phyloP scores from a whole-genome alignment of 169 alveolate species.

The Hepatocystis sp. region DNA sequence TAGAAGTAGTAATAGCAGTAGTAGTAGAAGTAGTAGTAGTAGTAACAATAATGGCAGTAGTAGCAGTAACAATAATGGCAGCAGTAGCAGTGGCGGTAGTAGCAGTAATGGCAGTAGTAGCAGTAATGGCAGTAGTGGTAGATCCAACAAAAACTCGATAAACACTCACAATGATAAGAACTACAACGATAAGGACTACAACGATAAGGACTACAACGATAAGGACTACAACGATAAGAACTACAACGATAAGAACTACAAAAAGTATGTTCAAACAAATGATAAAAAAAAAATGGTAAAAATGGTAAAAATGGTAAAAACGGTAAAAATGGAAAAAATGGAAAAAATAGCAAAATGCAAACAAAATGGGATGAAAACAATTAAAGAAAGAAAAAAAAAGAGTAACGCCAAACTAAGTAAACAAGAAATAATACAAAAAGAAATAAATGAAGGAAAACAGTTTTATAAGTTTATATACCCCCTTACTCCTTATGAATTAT shows the following conservation, averaged over 20 bases:
- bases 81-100: neutral
- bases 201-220: neutral
- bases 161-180: neutral
- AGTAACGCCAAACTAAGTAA: neutral
- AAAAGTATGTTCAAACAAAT: too few species aligned
- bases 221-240: neutral
- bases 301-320: too few species aligned
- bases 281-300: too few species aligned
- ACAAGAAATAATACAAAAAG: slow-evolving; percentile 4
- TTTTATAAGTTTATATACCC: slow-evolving; percentile 25
- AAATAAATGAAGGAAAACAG: slow-evolving; percentile 24
- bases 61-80: neutral
- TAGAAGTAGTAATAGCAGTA: too few species aligned
- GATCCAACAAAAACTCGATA: neutral
- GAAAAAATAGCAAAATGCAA: too few species aligned
- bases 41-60: neutral
- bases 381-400: neutral
- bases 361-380: too few species aligned
- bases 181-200: neutral
- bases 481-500: slow-evolving; percentile 71
- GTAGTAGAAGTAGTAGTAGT: too few species aligned
- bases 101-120: neutral
- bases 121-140: neutral
- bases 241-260: too few species aligned
- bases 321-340: too few species aligned